Evolutionary conservation across 1,139 yeast genomes (phyloP).

Genomic region (Taphrina confusa): DNA sequence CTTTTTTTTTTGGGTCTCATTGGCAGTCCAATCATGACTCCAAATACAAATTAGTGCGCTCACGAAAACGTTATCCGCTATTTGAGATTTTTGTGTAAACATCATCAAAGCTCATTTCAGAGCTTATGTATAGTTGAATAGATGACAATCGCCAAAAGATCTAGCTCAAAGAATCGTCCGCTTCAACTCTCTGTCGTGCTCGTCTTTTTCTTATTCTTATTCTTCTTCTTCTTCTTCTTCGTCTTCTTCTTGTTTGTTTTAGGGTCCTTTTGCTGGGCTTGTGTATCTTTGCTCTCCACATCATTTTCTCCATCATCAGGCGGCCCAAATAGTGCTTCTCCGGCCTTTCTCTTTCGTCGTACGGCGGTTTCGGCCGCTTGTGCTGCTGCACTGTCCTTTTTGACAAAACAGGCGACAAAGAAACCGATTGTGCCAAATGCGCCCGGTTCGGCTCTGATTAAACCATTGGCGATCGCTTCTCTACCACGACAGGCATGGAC

Average conservation of each 20-base stretch:
- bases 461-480: conserved; percentile 70
- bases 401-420: conserved; percentile 80
- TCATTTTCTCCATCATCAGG: conserved; percentile 1
- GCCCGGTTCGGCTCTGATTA: conserved; percentile 80
- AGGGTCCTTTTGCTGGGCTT: not conserved
- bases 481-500: conserved; percentile 46
- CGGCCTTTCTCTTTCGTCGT: not conserved
- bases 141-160: too few species aligned
- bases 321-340: not conserved
- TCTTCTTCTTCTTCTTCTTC: conserved; percentile 22
- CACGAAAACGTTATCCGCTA: too few species aligned
- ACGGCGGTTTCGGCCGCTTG: too few species aligned
- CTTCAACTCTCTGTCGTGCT: too few species aligned
- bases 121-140: too few species aligned
- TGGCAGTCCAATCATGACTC: too few species aligned
- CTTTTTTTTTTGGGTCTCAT: too few species aligned
- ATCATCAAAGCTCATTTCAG: too few species aligned
- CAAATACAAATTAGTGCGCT: too few species aligned
- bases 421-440: conserved; percentile 97
- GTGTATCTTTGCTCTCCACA: not conserved
- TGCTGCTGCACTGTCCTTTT: not conserved
- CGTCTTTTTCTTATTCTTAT: not conserved
- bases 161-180: too few species aligned
- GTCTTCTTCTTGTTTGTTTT: conserved; percentile 13
- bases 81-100: too few species aligned